Evolutionary conservation across 2,329 filamentous ascomycete species (phyloP), one percentile per base, ranked within the genome.

Genomic region (Nemania abortiva): DNA sequence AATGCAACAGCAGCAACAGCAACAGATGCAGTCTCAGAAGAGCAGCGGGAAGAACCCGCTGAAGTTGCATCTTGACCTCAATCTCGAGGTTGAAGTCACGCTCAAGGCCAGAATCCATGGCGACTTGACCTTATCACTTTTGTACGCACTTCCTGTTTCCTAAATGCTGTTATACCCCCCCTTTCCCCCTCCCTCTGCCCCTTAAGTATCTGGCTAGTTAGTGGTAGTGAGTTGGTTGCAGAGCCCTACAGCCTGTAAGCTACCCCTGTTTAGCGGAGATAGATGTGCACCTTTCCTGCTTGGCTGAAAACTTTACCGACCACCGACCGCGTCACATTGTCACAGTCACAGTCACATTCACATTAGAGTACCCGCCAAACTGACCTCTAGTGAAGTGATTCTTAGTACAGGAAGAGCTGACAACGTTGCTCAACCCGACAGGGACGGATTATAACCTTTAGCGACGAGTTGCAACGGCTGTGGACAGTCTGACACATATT

Each of bases 21-120:
- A 76, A 61, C 72, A 70, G 54, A 71, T 77, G 37, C 77, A 81
- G 47, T 39, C 67, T 3, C 27, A 66, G 54, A 66, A 67, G 24
- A 58, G 59, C 15, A 45, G 22, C 39, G 56, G 52, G 10, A 65
- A 86, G 76, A 84, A 94, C 75, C 91, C 92, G 47, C 82, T 95
- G 77, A 91, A 91, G 78, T 81, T 96, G 74, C 87, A 90, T 45
- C 82, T 96, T 24, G 93, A 96, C 77, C 85, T 94, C 65, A 96
- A 96, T 80, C 84, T 96, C 66, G 93, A 96, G 73, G 87, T 96
- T 58, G 93, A 96, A 80, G 92, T 96, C 70, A 91, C 94, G 75
- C 86, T 96, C 70, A 96, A 96, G 85, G 93, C 93, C 22, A 91
- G 91, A 80, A 94, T 96, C 73, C 90, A 94, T 75, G 94, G 94